Percentiles rank a stretch among this genome's conserved stretches.
These are phyloP conservation scores for Isatis tinctoria DNA, from an alignment of 345 rosid species.

Conservation along the genomic window DNA sequence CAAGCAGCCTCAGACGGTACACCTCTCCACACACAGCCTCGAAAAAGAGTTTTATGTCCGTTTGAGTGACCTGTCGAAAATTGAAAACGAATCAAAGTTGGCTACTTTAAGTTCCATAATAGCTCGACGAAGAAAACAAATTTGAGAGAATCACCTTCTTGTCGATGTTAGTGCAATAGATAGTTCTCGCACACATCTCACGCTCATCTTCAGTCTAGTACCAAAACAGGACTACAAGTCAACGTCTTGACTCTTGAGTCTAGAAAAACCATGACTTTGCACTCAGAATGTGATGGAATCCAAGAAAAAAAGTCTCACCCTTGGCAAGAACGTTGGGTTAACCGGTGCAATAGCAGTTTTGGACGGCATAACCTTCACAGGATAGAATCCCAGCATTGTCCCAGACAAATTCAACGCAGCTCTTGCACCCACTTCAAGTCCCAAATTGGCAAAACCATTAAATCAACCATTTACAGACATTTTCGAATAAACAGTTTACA, in stretches of 20 bases:
- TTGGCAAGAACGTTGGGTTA: constrained; percentile 88
- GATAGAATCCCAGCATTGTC: constrained; percentile 88
- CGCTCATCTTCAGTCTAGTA: constrained; percentile 82
- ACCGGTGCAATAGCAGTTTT: constrained; percentile 97
- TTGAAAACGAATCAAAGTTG: background rate
- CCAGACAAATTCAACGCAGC: constrained; percentile 72
- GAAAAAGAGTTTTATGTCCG: constrained; percentile 61
- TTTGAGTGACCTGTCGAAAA: constrained; percentile 53
- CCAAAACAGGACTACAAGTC: constrained; percentile 7
- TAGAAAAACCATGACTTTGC: background rate
- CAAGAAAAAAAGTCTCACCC: constrained; percentile 41
- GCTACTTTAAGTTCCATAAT: background rate
- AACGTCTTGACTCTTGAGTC: constrained; percentile 10
- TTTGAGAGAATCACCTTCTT: constrained; percentile 54
- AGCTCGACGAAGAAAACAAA: background rate
- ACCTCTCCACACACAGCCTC: constrained; percentile 81
- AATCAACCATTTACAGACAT: background rate
- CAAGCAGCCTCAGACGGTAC: constrained; percentile 66
- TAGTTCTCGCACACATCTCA: constrained; percentile 90
- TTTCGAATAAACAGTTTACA: background rate
- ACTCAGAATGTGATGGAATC: background rate
- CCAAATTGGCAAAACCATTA: background rate
- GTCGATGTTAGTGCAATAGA: constrained; percentile 91
- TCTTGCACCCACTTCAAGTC: constrained; percentile 63
- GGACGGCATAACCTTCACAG: constrained; percentile 83